A percentile compares a stretch with the other conserved stretches of the same genome.
Evolutionary conservation across 2,329 filamentous ascomycete species (phyloP).

Genomic region (Elsinoe australis): DNA sequence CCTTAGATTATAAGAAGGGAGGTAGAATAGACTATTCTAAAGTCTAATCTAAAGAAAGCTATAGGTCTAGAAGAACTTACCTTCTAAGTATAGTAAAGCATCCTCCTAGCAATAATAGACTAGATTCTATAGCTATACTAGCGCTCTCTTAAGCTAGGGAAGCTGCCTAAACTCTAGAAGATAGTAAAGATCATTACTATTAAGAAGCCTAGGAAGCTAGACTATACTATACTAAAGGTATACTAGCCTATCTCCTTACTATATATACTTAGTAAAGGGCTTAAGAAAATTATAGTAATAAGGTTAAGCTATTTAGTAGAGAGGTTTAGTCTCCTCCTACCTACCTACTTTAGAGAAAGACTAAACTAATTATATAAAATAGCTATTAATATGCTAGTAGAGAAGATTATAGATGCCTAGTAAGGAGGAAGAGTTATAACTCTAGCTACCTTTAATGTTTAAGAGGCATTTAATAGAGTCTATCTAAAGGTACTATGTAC

Average conservation of each 20-base stretch:
- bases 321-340: neutral
- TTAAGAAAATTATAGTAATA: neutral
- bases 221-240: neutral
- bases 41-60: neutral
- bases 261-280: neutral
- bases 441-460: neutral
- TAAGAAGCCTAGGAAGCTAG: neutral
- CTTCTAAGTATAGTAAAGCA: neutral
- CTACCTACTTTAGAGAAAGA: neutral
- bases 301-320: neutral
- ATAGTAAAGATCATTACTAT: neutral
- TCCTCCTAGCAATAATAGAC: neutral
- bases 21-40: neutral
- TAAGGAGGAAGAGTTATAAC: neutral
- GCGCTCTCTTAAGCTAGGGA: neutral
- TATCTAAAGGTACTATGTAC: too few species aligned
- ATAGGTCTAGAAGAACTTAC: neutral
- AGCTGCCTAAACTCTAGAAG: neutral
- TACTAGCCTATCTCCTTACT: neutral
- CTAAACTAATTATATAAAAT: neutral
- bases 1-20: neutral
- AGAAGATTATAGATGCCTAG: neutral
- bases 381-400: neutral
- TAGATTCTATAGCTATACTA: neutral
- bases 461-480: neutral